Evolutionary conservation across 192 early-diverging fungal species (phyloP).

Genomic region (Coemansia sp.): DNA sequence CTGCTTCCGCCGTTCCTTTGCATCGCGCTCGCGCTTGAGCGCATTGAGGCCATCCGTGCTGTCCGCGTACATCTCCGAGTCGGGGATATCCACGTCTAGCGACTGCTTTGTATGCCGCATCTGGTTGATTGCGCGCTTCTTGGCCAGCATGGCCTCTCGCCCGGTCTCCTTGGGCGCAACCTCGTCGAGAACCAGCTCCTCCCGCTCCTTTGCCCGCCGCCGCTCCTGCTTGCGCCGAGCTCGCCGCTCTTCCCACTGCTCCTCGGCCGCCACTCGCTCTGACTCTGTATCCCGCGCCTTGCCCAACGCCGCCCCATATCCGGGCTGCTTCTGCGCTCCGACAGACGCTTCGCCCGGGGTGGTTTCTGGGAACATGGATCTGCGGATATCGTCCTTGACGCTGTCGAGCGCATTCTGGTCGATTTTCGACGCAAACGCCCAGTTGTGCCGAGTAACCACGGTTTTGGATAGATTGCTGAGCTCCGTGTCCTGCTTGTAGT

Average conservation of each 20-base stretch:
- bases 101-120: constrained; percentile 23
- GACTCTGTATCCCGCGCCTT: neutral
- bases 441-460: constrained; percentile 70
- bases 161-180: constrained; percentile 52
- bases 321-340: too few species aligned
- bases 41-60: constrained; percentile 44
- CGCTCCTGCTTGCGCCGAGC: constrained; percentile 23
- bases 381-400: constrained; percentile 8
- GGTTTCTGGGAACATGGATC: constrained; percentile 1
- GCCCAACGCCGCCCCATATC: too few species aligned
- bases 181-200: constrained; percentile 46
- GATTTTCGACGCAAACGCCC: constrained; percentile 63
- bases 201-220: constrained; percentile 24
- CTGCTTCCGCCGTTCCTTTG: constrained; percentile 10
- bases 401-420: constrained; percentile 34
- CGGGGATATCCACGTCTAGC: constrained; percentile 27
- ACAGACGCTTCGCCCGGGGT: neutral
- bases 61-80: constrained; percentile 45
- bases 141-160: constrained; percentile 37
- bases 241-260: constrained; percentile 27
- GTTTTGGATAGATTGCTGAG: constrained; percentile 61
- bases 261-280: constrained; percentile 18
- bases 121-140: constrained; percentile 27
- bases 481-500: constrained; percentile 55
- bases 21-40: constrained; percentile 27